Evolutionary conservation across 1,284 basidiomycete species (phyloP).

Genomic region (Trametes polyzona): DNA sequence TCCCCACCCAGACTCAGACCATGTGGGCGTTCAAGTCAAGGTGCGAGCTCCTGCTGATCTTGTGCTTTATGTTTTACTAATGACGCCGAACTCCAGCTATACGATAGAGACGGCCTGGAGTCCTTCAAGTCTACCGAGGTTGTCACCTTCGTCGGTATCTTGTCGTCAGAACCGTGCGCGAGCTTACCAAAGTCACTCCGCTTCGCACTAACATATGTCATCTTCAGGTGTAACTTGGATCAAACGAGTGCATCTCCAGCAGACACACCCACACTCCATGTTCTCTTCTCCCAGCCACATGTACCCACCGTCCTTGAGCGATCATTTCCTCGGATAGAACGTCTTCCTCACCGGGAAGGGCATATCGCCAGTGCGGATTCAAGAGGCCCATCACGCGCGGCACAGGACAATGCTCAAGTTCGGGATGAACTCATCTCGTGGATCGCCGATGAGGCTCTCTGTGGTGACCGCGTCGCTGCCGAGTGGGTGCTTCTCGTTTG

Average conservation of each 20-base stretch:
- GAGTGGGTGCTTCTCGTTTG: constrained; percentile 76
- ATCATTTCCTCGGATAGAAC: constrained; percentile 34
- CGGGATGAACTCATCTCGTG: constrained; percentile 65
- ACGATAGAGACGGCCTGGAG: constrained; percentile 48
- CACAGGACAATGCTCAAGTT: constrained; percentile 25
- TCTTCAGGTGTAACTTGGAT: constrained; percentile 30
- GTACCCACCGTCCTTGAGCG: constrained; percentile 42
- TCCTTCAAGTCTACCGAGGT: constrained; percentile 61
- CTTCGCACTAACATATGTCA: constrained; percentile 35
- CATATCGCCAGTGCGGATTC: neutral
- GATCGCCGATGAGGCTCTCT: constrained; percentile 71
- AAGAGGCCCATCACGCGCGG: neutral
- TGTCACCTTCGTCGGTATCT: constrained; percentile 70
- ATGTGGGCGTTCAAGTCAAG: constrained; percentile 73
- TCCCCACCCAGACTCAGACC: constrained; percentile 53
- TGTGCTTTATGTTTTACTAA: neutral
- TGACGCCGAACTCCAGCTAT: constrained; percentile 48
- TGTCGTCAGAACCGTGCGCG: constrained; percentile 64
- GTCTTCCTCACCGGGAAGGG: neutral
- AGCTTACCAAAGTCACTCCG: neutral
- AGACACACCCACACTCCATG: constrained; percentile 68
- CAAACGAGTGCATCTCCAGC: constrained; percentile 32
- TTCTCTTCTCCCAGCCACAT: constrained; percentile 50
- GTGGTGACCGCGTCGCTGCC: constrained; percentile 70
- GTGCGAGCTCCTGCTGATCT: constrained; percentile 37